Base-by-base conservation (phyloP, 2,329 filamentous ascomycete genomes). In the Penicillium hordei region DNA sequence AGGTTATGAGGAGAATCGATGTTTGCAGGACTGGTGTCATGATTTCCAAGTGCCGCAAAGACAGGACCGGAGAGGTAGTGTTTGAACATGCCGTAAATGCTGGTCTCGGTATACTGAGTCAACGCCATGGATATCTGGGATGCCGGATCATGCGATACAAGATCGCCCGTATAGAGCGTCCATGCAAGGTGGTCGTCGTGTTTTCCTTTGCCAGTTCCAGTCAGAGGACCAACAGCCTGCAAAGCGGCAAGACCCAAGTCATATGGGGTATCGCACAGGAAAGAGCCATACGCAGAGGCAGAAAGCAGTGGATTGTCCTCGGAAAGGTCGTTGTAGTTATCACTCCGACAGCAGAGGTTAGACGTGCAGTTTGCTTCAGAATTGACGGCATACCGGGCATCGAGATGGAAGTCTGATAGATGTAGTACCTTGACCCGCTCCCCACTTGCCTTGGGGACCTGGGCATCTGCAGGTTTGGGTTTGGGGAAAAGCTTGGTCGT, bases 191-290 rank as follows among this genome's bases (percentile, higher is more conserved):
- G 76, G 5, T 77, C 65, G 3, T 76, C 61, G 25, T 69, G 66
- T n/a, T 76, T 65, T 7, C 76, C 65, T 36, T 72, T 70, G 4
- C 78, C 79, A 9, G 83, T 85, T 4, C 83, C 83, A 2, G 83
- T 85, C 65, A 86, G 66, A 7, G 83, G 79, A 1, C 76, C 81
- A 39, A 86, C 78, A 2, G 83, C 80, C 67, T 85, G 79, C 17
- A 86, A 68, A 19, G 82, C 83, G 9, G 83, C 81, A 6, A 84
- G 73, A 12, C 78, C 81, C 7, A 86, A 75, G 52, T 82, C 83
- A 60, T 84, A 85, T 1, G 83, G 83, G 8, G 82, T 82, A 65
- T 86, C 84, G 63, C 84, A 86, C 19, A 75, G 74, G 69, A 79
- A 86, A 23, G 79, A 76, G 3, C 83, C 84, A 65, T 82, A 86